A percentile compares a stretch with the other conserved stretches of the same genome.
phyloP scores from a whole-genome alignment of 176 grass and related monocot genomes.

The Microstegium vimineum region DNA sequence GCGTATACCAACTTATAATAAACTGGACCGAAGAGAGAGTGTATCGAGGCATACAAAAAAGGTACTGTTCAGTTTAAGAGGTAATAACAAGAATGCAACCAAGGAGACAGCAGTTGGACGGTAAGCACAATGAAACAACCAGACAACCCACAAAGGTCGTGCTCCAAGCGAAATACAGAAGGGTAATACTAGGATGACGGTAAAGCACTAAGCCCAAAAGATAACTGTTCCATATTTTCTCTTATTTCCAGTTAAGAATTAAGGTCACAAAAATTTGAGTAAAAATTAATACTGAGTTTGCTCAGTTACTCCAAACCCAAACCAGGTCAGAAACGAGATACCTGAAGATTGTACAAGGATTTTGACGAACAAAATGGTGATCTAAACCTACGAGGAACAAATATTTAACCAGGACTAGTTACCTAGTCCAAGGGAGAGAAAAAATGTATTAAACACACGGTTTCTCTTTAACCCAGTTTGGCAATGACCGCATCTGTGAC shows the following conservation, averaged over 20 bases:
- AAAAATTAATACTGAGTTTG: background rate
- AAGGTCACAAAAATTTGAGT: conserved; percentile 17
- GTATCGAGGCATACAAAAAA: no score
- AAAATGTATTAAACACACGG: background rate
- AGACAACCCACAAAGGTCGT: background rate
- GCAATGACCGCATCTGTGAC: conserved; percentile 76
- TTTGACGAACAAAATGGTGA: no score
- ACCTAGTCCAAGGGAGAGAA: conserved; percentile 16
- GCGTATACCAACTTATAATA: background rate
- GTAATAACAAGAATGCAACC: background rate
- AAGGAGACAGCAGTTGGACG: background rate
- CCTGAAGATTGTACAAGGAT: no score
- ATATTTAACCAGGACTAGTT: conserved; percentile 25
- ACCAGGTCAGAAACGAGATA: background rate
- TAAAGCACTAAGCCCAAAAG: background rate
- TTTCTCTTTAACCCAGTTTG: conserved; percentile 40
- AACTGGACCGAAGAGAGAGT: background rate
- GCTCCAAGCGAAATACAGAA: background rate
- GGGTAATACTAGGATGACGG: background rate
- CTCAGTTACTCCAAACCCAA: conserved; percentile 21
- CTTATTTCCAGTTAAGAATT: conserved; percentile 44
- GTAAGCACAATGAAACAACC: background rate
- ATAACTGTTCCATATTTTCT: conserved; percentile 12
- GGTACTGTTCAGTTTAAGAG: no score
- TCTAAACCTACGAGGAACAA: conserved; percentile 33